A percentile compares a stretch with the other conserved stretches of the same genome.
phyloP scores from a whole-genome alignment of 2,329 filamentous ascomycete genomes.

The Westerdykella sp. region DNA sequence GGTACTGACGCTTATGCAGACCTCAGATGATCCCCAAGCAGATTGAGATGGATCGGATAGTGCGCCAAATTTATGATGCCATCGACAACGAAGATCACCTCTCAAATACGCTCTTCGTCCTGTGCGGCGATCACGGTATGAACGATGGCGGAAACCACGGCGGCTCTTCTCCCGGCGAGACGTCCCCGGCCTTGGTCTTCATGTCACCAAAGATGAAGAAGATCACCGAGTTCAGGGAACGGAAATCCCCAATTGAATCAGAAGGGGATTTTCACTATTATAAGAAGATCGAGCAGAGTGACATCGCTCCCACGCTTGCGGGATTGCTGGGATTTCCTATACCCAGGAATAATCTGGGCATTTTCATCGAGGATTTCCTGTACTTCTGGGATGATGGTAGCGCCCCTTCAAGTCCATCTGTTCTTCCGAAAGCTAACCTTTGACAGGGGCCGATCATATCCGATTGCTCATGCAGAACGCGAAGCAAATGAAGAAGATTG shows the following conservation, averaged over 20 bases:
- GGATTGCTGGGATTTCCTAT: slow-evolving; percentile 82
- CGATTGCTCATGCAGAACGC: slow-evolving; percentile 73
- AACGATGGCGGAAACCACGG: slow-evolving; percentile 97
- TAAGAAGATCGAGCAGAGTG: slow-evolving; percentile 80
- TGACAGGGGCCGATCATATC: slow-evolving; percentile 46
- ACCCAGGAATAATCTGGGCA: slow-evolving; percentile 82
- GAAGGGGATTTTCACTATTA: slow-evolving; percentile 78
- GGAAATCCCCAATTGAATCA: slow-evolving; percentile 51
- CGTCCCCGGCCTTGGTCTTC: slow-evolving; percentile 86
- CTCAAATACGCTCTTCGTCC: slow-evolving; percentile 69
- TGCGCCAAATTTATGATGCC: slow-evolving; percentile 67
- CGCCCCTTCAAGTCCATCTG: background rate
- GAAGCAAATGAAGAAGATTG: slow-evolving; percentile 69
- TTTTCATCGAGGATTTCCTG: slow-evolving; percentile 74
- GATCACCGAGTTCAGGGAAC: slow-evolving; percentile 39
- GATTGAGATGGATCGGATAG: slow-evolving; percentile 82
- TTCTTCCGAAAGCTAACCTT: slow-evolving; percentile 19
- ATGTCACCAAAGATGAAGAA: slow-evolving; percentile 72
- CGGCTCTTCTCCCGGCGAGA: slow-evolving; percentile 88
- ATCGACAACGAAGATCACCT: slow-evolving; percentile 68
- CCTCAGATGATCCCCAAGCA: slow-evolving; percentile 92
- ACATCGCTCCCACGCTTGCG: slow-evolving; percentile 83
- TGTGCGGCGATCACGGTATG: slow-evolving; percentile 98
- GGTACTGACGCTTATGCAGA: slow-evolving; percentile 41
- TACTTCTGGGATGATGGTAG: slow-evolving; percentile 65